Conservation (phyloP, 805 yeast genomes). For the Isabelozyma gotoi region DNA sequence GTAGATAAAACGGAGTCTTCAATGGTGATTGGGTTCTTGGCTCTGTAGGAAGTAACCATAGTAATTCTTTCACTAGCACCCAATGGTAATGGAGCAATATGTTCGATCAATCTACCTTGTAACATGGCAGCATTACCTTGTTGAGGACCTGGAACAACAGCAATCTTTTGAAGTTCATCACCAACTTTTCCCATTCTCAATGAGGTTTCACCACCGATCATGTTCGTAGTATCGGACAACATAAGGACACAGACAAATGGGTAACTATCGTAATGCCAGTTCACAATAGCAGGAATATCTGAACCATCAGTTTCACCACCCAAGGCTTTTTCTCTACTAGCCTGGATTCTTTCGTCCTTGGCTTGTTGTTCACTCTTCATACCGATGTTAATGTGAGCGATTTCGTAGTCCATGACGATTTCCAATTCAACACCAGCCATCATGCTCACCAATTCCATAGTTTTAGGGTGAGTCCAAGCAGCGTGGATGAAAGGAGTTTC, state of each 20-base stretch:
- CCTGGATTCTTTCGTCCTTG: conserved; percentile 21
- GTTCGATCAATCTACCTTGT: conserved; percentile 41
- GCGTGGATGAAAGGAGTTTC: conserved; percentile 51
- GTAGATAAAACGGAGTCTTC: conserved; percentile 36
- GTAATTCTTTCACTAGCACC: conserved; percentile 39
- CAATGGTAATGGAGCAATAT: conserved; percentile 38
- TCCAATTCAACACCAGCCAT: conserved; percentile 62
- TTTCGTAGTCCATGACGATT: conserved; percentile 56
- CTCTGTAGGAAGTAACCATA: conserved; percentile 41
- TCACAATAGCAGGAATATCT: conserved; percentile 54
- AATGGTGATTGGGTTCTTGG: conserved; percentile 24
- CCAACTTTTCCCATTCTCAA: conserved; percentile 44
- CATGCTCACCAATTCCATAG: conserved; percentile 50
- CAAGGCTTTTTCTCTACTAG: conserved; percentile 12
- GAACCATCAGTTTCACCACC: conserved; percentile 22
- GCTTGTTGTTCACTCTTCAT: conserved; percentile 39
- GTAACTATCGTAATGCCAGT: conserved; percentile 65
- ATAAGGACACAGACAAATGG: conserved; percentile 66
- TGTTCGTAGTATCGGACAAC: conserved; percentile 56
- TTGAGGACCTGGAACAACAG: conserved; percentile 26
- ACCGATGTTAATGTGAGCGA: conserved; percentile 52
- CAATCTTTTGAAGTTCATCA: conserved; percentile 10
- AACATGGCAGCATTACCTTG: conserved; percentile 37
- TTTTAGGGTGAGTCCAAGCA: conserved; percentile 62
- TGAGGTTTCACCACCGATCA: conserved; percentile 64